These are phyloP conservation scores for Fusarium sp. DNA, from an alignment of 2,329 filamentous ascomycete species.

Conservation along the genomic window DNA sequence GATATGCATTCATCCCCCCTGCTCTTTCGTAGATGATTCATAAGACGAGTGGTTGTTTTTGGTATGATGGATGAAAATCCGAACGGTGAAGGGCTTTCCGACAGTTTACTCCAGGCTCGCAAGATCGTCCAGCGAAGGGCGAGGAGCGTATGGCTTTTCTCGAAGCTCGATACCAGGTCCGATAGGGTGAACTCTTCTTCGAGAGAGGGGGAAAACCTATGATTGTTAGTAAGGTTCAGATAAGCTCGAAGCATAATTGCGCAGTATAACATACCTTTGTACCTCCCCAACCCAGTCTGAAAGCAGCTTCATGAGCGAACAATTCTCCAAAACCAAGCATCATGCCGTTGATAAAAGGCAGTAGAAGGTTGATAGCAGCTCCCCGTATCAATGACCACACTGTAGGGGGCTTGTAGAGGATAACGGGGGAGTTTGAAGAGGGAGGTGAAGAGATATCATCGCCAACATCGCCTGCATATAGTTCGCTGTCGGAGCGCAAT, in stretches of 20 bases:
- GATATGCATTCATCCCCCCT: slow-evolving; percentile 33
- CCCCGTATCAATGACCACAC: slow-evolving; percentile 87
- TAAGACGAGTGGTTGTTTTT: background rate
- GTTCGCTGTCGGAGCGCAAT: slow-evolving; percentile 85
- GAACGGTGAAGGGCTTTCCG: background rate
- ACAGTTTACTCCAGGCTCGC: slow-evolving; percentile 72
- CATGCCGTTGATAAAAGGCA: slow-evolving; percentile 97
- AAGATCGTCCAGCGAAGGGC: slow-evolving; percentile 72
- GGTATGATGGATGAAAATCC: background rate
- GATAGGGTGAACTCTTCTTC: slow-evolving; percentile 74
- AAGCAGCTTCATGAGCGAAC: slow-evolving; percentile 95
- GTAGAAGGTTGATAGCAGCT: slow-evolving; percentile 92
- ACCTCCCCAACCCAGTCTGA: slow-evolving; percentile 89
- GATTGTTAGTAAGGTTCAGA: slow-evolving; percentile 23
- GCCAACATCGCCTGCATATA: slow-evolving; percentile 71
- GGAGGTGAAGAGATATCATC: slow-evolving; percentile 73
- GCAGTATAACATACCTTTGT: slow-evolving; percentile 76
- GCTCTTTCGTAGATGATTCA: slow-evolving; percentile 16
- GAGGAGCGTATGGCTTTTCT: slow-evolving; percentile 69
- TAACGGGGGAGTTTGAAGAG: slow-evolving; percentile 75
- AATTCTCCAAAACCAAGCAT: slow-evolving; percentile 98
- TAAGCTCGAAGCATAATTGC: background rate
- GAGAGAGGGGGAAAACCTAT: slow-evolving; percentile 68
- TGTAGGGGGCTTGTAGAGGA: slow-evolving; percentile 91
- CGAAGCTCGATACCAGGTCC: slow-evolving; percentile 87